Percentiles rank a stretch among this genome's conserved stretches.
phyloP scores from a whole-genome alignment of 495 filamentous ascomycete species.

The Xylaria nigripes region DNA sequence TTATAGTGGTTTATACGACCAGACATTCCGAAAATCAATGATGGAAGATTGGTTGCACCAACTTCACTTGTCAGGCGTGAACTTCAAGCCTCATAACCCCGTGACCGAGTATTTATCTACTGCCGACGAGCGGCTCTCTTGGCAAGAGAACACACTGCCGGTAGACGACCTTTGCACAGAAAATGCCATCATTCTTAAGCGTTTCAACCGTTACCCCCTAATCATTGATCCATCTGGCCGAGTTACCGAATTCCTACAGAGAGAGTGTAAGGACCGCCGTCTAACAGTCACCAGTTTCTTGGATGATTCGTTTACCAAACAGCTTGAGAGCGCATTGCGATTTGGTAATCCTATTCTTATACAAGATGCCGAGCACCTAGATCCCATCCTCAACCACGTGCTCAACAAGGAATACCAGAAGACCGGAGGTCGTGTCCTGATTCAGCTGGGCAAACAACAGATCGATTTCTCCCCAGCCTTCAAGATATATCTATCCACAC shows the following conservation, averaged over 20 bases:
- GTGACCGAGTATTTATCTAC: constrained; percentile 95
- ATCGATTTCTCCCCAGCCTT: constrained; percentile 99
- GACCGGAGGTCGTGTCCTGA: constrained; percentile 96
- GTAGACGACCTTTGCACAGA: constrained; percentile 99
- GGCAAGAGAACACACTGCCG: constrained; percentile 90
- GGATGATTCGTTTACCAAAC: constrained; percentile 96
- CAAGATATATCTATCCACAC: constrained; percentile 87
- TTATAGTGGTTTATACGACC: constrained; percentile 96
- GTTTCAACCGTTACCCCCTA: constrained; percentile 95
- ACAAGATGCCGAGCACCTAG: constrained; percentile 94
- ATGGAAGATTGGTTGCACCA: constrained; percentile 95
- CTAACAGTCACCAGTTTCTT: constrained; percentile 97
- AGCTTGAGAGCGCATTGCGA: constrained; percentile 88
- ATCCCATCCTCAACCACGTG: constrained; percentile 96
- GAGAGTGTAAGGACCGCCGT: constrained; percentile 83
- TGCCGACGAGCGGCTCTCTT: constrained; percentile 85
- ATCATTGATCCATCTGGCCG: constrained; percentile 97
- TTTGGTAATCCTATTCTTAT: constrained; percentile 99
- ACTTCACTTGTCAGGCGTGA: constrained; percentile 78
- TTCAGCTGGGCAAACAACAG: constrained; percentile 96
- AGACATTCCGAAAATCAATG: constrained; percentile 96
- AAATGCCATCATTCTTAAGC: constrained; percentile 93
- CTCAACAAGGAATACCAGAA: constrained; percentile 99
- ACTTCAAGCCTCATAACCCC: constrained; percentile 87
- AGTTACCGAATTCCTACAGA: constrained; percentile 88